Evolutionary conservation across 2,329 filamentous ascomycete species (phyloP).

Genomic region (Aspergillus ruber): DNA sequence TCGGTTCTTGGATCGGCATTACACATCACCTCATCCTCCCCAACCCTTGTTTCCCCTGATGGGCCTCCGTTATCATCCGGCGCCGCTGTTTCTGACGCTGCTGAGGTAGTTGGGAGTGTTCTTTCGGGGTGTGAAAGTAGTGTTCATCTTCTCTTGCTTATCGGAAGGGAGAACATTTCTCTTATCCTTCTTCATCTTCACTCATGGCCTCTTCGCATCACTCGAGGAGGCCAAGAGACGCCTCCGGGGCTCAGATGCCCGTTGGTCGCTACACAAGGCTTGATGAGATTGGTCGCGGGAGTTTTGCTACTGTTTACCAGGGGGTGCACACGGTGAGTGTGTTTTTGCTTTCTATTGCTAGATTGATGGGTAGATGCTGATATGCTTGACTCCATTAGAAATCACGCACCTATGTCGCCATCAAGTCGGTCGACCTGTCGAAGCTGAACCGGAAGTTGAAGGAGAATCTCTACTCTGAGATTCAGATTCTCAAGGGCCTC

Average conservation of each 20-base stretch:
- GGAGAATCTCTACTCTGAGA: conserved; percentile 92
- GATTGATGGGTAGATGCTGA: conserved; percentile 7
- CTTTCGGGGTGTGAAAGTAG: conserved; percentile 19
- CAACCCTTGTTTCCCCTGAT: conserved; percentile 23
- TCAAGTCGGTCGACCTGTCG: conserved; percentile 89
- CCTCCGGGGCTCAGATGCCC: conserved; percentile 28
- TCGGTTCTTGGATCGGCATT: not conserved
- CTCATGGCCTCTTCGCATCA: conserved; percentile 39
- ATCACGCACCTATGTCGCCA: conserved; percentile 75
- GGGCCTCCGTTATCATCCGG: conserved; percentile 22
- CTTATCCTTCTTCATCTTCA: conserved; percentile 15
- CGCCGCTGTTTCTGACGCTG: conserved; percentile 19
- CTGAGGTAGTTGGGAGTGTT: conserved; percentile 34
- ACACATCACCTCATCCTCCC: not conserved
- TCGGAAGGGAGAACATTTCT: too few relatives aligned
- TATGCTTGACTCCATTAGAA: conserved; percentile 46
- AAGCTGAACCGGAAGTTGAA: conserved; percentile 94
- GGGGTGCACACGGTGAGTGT: conserved; percentile 72
- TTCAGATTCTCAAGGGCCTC: conserved; percentile 86
- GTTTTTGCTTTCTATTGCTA: not conserved
- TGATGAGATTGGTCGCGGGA: conserved; percentile 91
- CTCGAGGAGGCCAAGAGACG: conserved; percentile 35
- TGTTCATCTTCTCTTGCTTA: not conserved
- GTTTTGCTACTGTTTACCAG: conserved; percentile 92
- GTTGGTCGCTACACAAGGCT: conserved; percentile 76